phyloP scores from a whole-genome alignment of 2,329 filamentous ascomycete species.

The Fusarium avenaceum region DNA sequence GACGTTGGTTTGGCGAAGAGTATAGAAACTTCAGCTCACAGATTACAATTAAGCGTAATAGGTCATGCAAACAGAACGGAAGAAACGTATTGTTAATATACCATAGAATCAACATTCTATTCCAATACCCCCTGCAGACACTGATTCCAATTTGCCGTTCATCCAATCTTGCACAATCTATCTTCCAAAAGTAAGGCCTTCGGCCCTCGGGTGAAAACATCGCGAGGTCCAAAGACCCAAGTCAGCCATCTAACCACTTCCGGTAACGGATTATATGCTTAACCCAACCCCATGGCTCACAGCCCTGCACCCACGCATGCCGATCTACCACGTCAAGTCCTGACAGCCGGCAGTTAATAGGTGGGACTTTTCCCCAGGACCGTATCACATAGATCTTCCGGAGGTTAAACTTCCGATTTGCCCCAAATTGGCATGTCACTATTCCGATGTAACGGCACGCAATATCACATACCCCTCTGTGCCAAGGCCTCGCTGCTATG shows the following conservation, averaged over 20 bases:
- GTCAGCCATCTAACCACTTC: neutral
- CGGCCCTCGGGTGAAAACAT: neutral
- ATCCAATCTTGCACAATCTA: neutral
- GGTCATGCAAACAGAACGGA: no score
- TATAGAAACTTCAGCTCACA: no score
- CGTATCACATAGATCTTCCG: neutral
- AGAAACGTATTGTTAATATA: no score
- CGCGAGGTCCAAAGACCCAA: neutral
- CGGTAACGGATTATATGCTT: neutral
- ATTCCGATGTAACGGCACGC: neutral
- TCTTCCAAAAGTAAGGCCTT: neutral
- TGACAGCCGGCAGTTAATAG: constrained; percentile 7
- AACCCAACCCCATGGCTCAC: neutral
- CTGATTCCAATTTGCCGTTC: no score
- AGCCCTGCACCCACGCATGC: neutral
- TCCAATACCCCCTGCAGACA: no score
- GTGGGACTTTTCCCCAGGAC: constrained; percentile 16
- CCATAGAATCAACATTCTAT: no score
- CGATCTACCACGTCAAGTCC: neutral
- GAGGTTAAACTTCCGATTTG: constrained; percentile 25
- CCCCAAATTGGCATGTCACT: constrained; percentile 18
- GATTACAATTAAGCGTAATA: no score
- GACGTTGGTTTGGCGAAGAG: no score
- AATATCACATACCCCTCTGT: constrained; percentile 7
- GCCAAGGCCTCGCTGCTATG: constrained; percentile 4